phyloP scores from a whole-genome alignment of 2,329 filamentous ascomycete species.

The Graphiopsis chlorocephala region DNA sequence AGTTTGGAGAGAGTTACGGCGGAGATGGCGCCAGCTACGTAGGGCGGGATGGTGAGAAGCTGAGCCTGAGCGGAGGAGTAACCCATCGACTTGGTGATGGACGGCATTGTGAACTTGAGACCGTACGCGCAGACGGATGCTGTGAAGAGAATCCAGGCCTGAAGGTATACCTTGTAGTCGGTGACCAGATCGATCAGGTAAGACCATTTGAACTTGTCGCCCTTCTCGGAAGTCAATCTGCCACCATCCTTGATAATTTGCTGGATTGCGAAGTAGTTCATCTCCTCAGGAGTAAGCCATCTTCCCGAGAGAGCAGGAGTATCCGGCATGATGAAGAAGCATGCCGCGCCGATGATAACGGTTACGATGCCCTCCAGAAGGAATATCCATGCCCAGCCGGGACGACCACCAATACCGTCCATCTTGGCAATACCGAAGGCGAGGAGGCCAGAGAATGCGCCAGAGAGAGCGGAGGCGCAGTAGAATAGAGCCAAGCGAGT shows the following conservation, averaged over 20 bases:
- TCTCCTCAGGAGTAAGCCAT: conserved; percentile 30
- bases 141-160: conserved; percentile 25
- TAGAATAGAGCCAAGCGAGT: conserved; percentile 27
- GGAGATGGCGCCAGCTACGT: conserved; percentile 33
- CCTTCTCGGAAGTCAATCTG: conserved; percentile 18
- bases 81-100: conserved; percentile 54
- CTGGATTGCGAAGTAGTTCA: conserved; percentile 20
- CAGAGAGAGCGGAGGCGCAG: conserved; percentile 22
- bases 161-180: conserved; percentile 25
- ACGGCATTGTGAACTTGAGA: conserved; percentile 45
- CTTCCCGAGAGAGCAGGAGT: conserved; percentile 27
- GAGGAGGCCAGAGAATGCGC: conserved; percentile 27
- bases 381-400: conserved; percentile 54
- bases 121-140: conserved; percentile 28
- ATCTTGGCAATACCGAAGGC: conserved; percentile 37
- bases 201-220: conserved; percentile 26
- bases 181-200: conserved; percentile 25
- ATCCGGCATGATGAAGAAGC: conserved; percentile 57
- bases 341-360: conserved; percentile 50
- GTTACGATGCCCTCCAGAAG: conserved; percentile 58
- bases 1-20: conserved; percentile 45
- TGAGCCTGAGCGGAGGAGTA: conserved; percentile 24
- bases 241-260: conserved; percentile 24
- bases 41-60: conserved; percentile 30
- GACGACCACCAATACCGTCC: conserved; percentile 40